These are phyloP conservation scores for Sutorius eximius DNA, from an alignment of 1,284 basidiomycete species.

Conservation along the genomic window DNA sequence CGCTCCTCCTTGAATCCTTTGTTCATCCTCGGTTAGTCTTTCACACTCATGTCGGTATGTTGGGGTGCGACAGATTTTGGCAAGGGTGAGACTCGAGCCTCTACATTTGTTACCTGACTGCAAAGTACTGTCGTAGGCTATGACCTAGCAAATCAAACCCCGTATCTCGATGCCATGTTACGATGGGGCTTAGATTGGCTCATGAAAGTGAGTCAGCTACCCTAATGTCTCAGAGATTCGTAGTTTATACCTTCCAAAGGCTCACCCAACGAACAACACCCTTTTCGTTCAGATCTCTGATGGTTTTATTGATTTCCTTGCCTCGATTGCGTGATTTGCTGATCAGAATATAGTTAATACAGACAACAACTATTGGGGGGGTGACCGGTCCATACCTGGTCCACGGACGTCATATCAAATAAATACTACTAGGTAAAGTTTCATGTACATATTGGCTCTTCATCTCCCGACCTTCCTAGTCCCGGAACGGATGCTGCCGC, in stretches of 20 bases:
- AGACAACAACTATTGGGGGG: conserved; percentile 88
- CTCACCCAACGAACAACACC: conserved; percentile 72
- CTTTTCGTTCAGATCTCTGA: conserved; percentile 80
- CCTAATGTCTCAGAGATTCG: not conserved
- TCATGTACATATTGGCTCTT: not conserved
- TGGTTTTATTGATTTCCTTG: conserved; percentile 35
- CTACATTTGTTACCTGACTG: not conserved
- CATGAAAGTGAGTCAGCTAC: conserved; percentile 60
- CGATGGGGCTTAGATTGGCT: conserved; percentile 92
- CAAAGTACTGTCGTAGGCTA: conserved; percentile 54
- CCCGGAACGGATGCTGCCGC: conserved; percentile 92
- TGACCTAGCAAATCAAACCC: conserved; percentile 79
- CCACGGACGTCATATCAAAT: conserved; percentile 78
- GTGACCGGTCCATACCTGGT: conserved; percentile 75
- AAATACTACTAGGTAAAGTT: conserved; percentile 53
- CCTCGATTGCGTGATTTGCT: conserved; percentile 1
- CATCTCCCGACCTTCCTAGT: conserved; percentile 28
- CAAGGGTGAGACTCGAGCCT: conserved; percentile 45
- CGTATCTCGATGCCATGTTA: conserved; percentile 84
- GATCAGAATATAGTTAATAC: conserved; percentile 41
- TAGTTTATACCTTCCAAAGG: conserved; percentile 44
- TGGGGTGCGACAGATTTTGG: conserved; percentile 89
- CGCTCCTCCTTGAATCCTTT: not conserved
- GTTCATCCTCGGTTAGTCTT: conserved; percentile 48
- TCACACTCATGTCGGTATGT: conserved; percentile 78